Conservation (phyloP, 2,329 filamentous ascomycete species). For the Alternaria hordeiaustralica region DNA sequence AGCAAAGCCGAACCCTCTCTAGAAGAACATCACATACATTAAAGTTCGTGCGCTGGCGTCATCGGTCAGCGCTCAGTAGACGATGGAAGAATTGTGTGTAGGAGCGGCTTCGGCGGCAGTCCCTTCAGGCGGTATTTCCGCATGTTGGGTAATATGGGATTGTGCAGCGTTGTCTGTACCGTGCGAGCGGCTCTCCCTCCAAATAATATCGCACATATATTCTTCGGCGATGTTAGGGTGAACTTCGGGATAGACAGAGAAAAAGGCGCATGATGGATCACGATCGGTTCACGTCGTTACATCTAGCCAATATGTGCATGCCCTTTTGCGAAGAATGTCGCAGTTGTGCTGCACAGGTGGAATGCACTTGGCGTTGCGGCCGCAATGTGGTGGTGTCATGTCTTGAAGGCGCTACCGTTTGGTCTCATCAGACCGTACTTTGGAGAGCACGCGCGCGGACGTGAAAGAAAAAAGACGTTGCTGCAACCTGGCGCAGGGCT, state of each 20-base stretch:
- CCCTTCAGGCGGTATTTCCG: neutral
- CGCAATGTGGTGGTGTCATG: constrained; percentile 5
- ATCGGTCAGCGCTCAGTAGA: neutral
- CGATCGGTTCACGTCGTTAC: constrained; percentile 3
- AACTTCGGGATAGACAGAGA: constrained; percentile 3
- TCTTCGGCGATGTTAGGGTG: constrained; percentile 2
- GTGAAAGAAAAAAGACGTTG: neutral
- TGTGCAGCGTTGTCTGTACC: neutral
- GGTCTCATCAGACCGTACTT: neutral
- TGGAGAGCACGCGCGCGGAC: constrained; percentile 1
- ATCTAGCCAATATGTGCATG: neutral
- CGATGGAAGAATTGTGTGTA: neutral
- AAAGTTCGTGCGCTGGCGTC: neutral
- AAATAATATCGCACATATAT: neutral
- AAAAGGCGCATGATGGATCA: constrained; percentile 13
- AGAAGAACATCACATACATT: neutral
- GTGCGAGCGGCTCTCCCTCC: neutral
- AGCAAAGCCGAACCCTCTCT: neutral
- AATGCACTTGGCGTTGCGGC: neutral
- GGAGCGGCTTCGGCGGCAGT: neutral
- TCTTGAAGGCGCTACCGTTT: constrained; percentile 4
- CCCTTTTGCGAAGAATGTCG: neutral
- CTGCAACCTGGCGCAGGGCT: constrained; percentile 12
- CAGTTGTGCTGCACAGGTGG: neutral
- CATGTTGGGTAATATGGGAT: neutral